phyloP scores from a whole-genome alignment of 257 asterid species.

The Cordia subcordata region DNA sequence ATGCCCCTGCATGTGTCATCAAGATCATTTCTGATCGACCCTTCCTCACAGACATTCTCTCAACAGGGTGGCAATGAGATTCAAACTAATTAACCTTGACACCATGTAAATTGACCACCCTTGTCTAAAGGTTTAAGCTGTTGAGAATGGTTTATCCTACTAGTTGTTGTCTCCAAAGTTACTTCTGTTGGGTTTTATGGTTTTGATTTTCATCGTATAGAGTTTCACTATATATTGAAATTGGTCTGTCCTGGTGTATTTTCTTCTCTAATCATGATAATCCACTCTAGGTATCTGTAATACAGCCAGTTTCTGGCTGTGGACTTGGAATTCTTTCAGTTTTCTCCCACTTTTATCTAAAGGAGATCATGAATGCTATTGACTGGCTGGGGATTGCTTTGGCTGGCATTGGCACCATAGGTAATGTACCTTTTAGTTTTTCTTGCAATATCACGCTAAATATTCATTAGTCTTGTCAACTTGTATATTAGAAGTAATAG shows the following conservation, averaged over 20 bases:
- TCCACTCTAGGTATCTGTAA: slow-evolving; percentile 68
- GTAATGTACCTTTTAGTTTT: slow-evolving; percentile 44
- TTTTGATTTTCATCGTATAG: neutral
- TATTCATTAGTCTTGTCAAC: no score
- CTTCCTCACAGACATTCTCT: no score
- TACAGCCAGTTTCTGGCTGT: slow-evolving; percentile 99
- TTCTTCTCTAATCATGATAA: slow-evolving; percentile 4
- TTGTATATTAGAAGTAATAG: neutral
- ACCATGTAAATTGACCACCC: no score
- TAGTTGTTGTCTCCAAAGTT: no score
- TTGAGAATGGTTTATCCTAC: no score
- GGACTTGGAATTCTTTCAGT: slow-evolving; percentile 97
- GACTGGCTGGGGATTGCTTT: slow-evolving; percentile 94
- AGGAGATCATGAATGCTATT: slow-evolving; percentile 89
- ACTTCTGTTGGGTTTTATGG: neutral
- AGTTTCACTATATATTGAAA: neutral
- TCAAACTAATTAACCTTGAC: no score
- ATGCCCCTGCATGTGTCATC: no score
- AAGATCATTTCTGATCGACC: no score
- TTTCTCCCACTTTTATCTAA: slow-evolving; percentile 91
- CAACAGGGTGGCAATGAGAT: no score
- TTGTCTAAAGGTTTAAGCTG: no score
- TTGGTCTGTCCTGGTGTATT: slow-evolving; percentile 6
- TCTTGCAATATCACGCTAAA: neutral
- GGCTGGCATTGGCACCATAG: slow-evolving; percentile 98